These are phyloP conservation scores for Leptographium lundbergii DNA, from an alignment of 2,329 filamentous ascomycete genomes.

Conservation along the genomic window DNA sequence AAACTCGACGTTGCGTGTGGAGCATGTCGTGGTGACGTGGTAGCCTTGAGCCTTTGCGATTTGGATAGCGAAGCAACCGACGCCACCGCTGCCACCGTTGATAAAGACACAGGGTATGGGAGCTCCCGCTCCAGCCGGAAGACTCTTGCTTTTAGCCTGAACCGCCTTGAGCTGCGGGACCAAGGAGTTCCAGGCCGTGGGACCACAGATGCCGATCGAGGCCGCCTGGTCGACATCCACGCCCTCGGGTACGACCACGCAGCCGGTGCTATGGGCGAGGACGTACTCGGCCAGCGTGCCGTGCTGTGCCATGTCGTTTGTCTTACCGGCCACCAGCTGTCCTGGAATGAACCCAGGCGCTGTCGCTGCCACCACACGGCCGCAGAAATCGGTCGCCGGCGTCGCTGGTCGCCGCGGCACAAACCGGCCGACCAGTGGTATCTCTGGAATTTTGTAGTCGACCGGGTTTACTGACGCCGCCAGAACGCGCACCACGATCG, in stretches of 20 bases:
- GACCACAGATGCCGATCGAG: slow-evolving; percentile 12
- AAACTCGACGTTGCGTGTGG: slow-evolving; percentile 20
- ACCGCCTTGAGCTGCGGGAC: slow-evolving; percentile 6
- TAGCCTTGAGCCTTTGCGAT: slow-evolving; percentile 21
- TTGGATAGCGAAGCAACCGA: slow-evolving; percentile 24
- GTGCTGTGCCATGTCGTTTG: slow-evolving; percentile 1
- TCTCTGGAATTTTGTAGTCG: slow-evolving; percentile 35
- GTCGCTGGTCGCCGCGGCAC: slow-evolving; percentile 26
- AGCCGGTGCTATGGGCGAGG: slow-evolving; percentile 2
- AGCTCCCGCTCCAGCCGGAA: not conserved
- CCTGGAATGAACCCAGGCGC: slow-evolving; percentile 7
- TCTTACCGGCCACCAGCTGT: slow-evolving; percentile 12
- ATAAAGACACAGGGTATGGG: slow-evolving; percentile 16
- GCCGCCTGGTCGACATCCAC: slow-evolving; percentile 14
- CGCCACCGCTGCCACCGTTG: slow-evolving; percentile 24
- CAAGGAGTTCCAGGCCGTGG: slow-evolving; percentile 15
- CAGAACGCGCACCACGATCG: slow-evolving; percentile 30
- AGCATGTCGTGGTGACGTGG: slow-evolving; percentile 23
- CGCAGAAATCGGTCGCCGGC: slow-evolving; percentile 38
- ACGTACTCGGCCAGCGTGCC: slow-evolving; percentile 13
- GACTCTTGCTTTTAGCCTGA: not conserved
- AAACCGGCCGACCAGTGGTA: slow-evolving; percentile 24
- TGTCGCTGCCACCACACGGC: slow-evolving; percentile 26
- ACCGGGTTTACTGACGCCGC: slow-evolving; percentile 33
- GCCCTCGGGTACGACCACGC: slow-evolving; percentile 8